Percentiles rank a stretch among this genome's conserved stretches.
phyloP scores from a whole-genome alignment of 768 basidiomycete genomes.

The Boletus patriciae region DNA sequence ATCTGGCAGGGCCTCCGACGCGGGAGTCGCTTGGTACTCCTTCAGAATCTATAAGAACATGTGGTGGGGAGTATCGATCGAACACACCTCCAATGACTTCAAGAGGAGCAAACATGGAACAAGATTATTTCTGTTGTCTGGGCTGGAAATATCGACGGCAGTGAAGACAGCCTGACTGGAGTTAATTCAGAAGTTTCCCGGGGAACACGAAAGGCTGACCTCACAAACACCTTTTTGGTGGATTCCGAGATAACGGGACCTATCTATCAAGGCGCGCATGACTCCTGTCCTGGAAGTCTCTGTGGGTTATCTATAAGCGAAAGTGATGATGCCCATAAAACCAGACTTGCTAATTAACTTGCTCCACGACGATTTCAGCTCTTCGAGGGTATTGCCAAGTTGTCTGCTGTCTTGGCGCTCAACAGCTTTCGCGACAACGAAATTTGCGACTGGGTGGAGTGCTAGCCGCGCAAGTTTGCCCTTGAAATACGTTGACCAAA shows the following conservation, averaged over 20 bases:
- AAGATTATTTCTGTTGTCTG: conserved; percentile 51
- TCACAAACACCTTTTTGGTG: conserved; percentile 53
- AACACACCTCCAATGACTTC: conserved; percentile 47
- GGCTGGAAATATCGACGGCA: conserved; percentile 55
- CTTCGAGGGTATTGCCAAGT: conserved; percentile 54
- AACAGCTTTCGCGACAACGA: conserved; percentile 81
- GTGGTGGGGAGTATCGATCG: not conserved
- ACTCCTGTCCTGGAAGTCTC: conserved; percentile 76
- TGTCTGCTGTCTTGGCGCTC: conserved; percentile 58
- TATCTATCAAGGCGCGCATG: conserved; percentile 71
- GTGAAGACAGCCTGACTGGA: conserved; percentile 53
- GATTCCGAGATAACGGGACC: conserved; percentile 50
- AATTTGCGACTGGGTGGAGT: conserved; percentile 91
- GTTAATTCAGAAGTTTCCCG: conserved; percentile 5
- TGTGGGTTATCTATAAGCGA: conserved; percentile 26
- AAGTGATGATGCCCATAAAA: not conserved
- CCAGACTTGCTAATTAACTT: conserved; percentile 67
- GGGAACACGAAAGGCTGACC: conserved; percentile 41
- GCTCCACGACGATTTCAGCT: conserved; percentile 56
- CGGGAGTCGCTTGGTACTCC: conserved; percentile 22
- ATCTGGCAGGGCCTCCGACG: conserved; percentile 11
- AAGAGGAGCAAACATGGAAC: conserved; percentile 69
- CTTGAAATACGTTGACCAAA: conserved; percentile 81
- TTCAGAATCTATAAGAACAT: conserved; percentile 12
- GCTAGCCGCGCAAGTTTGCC: conserved; percentile 73